Base-by-base conservation (phyloP, 257 asterid genomes). In the Ballota nigra region DNA sequence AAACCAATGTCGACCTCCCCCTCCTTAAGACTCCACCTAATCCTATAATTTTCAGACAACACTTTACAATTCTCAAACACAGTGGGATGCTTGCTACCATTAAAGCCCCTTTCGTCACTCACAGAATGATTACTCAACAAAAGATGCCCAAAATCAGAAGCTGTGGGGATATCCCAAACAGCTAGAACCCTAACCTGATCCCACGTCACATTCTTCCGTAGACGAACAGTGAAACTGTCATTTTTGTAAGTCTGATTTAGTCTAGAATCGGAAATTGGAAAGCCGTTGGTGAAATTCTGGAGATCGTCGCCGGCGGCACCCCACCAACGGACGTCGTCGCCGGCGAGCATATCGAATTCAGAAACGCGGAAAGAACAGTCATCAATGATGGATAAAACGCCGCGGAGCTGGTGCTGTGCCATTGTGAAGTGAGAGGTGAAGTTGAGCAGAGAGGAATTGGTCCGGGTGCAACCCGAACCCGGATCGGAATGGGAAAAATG, bases 331-430 rank as follows among this genome's bases (percentile, higher is more conserved):
- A 92, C 99, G 78, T 95, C 88, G 38, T 89, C 70, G 69, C 99
- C 99, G 40, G 88, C 74, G 6, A 95, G 86, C 99, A 95, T 92
- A 77, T 95, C 99, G 41, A 94, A 94, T 51, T 82, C 81, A 20
- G 94, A 85, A 73, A 94, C 96, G 57, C 79, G 76, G 75, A 94
- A 94, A 3, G 98, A 88, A 70, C 98, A 94, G 70, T 80, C 89
- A 28, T 92, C 91, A 7, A 86, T 49, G 45, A 95, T 75, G 51
- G 90, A 80, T 22, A 95, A 62, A 20, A 79, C 78, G 15, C 98
- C 99, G 8, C 99, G 93, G 68, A 95, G 86, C 82, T 95, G 99
- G 80, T 95, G 99, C 71, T 95, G 99, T n/a, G 81, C 93, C 96
- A 90, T 88, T 76, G 82, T 74, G 79, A 95, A 92, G 71, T 87